Conservation (phyloP, 177 flowering plant species). For the Vitis hybrid region DNA sequence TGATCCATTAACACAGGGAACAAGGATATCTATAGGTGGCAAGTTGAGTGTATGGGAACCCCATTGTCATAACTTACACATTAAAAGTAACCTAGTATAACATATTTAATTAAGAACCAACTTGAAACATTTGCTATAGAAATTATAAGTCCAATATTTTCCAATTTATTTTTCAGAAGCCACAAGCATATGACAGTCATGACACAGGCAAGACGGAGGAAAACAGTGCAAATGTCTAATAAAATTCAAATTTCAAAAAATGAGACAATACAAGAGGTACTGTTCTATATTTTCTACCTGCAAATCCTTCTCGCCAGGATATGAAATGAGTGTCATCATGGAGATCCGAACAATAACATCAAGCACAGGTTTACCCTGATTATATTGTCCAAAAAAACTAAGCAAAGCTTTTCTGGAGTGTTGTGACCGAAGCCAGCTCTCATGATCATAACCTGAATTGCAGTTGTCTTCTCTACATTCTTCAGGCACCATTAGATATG, state of each 20-base stretch:
- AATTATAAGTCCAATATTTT: too few species aligned
- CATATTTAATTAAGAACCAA: too few species aligned
- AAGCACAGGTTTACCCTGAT: constrained; percentile 71
- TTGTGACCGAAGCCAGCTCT: constrained; percentile 23
- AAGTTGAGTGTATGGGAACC: too few species aligned
- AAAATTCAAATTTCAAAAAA: not conserved
- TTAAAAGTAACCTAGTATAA: too few species aligned
- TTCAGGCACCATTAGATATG: constrained; percentile 72
- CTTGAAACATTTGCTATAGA: too few species aligned
- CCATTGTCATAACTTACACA: too few species aligned
- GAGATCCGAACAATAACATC: constrained; percentile 73
- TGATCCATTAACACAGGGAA: too few species aligned
- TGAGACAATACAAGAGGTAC: not conserved
- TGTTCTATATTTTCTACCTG: constrained; percentile 50
- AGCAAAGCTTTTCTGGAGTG: constrained; percentile 43
- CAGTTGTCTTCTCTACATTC: constrained; percentile 25
- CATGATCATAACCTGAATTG: constrained; percentile 17
- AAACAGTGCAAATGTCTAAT: not conserved
- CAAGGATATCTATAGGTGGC: too few species aligned
- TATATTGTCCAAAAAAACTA: constrained; percentile 65
- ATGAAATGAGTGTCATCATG: constrained; percentile 58
- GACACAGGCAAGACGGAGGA: not conserved
- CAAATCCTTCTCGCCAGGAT: constrained; percentile 87
- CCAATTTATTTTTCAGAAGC: too few species aligned
- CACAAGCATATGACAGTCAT: too few species aligned